A percentile compares a stretch with the other conserved stretches of the same genome.
Conservation (phyloP, 805 yeast genomes). For the Tetrapisispora phaffii region DNA sequence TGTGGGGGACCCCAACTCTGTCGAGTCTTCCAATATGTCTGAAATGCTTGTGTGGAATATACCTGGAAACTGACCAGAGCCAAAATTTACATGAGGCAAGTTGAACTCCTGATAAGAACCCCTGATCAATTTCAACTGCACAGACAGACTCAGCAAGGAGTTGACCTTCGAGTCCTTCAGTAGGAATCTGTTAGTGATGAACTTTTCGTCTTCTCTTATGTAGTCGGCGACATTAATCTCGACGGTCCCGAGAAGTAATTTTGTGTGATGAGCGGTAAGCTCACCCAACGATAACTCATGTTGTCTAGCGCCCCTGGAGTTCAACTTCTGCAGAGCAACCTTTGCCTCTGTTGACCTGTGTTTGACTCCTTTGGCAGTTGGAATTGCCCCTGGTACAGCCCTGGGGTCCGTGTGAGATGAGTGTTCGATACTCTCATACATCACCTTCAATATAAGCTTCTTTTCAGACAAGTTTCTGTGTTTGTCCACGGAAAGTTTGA, state of each 20-base stretch:
- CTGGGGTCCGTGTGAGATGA: background rate
- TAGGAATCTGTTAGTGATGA: constrained; percentile 52
- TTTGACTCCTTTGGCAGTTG: background rate
- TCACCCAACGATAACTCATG: background rate
- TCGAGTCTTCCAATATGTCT: constrained; percentile 2
- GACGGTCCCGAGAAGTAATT: constrained; percentile 45
- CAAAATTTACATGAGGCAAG: constrained; percentile 7
- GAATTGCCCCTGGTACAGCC: background rate
- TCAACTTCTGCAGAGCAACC: background rate
- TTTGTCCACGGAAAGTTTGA: constrained; percentile 35
- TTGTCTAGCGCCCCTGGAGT: background rate
- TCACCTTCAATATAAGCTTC: constrained; percentile 35
- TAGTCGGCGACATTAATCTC: constrained; percentile 66
- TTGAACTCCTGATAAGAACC: constrained; percentile 29
- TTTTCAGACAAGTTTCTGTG: constrained; percentile 31
- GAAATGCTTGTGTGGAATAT: constrained; percentile 8
- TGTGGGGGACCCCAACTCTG: constrained; percentile 1
- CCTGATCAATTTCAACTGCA: constrained; percentile 39
- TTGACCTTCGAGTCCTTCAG: constrained; percentile 74
- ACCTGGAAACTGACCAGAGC: constrained; percentile 21
- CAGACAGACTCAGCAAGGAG: constrained; percentile 56
- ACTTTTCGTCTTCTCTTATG: constrained; percentile 39
- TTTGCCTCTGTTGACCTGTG: background rate
- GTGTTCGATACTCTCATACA: constrained; percentile 27
- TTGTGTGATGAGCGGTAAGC: background rate